Evolutionary conservation across 2,329 filamentous ascomycete genomes (phyloP).

Genomic region (Xylaria polymorpha): DNA sequence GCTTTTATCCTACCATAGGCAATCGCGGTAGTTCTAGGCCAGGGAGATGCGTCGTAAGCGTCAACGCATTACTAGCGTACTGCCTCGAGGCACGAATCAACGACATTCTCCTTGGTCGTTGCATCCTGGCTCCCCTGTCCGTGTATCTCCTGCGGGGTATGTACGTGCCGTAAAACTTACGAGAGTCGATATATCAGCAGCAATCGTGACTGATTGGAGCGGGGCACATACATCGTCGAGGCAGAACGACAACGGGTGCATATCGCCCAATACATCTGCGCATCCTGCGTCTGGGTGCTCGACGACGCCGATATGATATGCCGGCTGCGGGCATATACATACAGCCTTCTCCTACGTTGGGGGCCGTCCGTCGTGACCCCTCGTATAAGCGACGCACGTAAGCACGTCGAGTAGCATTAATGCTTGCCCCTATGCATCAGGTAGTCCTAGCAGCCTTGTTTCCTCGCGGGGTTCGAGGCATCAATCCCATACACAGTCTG

Average conservation of each 20-base stretch:
- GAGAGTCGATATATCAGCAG: conserved; percentile 21
- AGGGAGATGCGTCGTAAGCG: conserved; percentile 12
- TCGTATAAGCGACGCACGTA: conserved; percentile 1
- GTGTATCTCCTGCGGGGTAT: conserved; percentile 14
- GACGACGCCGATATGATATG: conserved; percentile 6
- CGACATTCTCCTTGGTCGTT: background rate
- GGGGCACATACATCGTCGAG: conserved; percentile 12
- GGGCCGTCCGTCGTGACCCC: conserved; percentile 19
- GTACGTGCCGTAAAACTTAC: conserved; percentile 10
- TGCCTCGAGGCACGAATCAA: conserved; percentile 20
- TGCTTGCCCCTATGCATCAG: background rate
- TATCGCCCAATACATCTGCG: conserved; percentile 13
- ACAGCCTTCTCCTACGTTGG: conserved; percentile 15
- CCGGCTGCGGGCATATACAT: conserved; percentile 12
- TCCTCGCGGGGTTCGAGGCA: conserved; percentile 5
- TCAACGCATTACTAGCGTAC: conserved; percentile 12
- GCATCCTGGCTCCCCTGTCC: conserved; percentile 1
- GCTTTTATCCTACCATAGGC: background rate
- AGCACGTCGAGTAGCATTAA: background rate
- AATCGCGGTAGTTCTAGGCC: background rate
- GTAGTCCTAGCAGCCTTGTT: conserved; percentile 10
- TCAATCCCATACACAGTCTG: background rate
- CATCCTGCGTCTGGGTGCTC: conserved; percentile 7
- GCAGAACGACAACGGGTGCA: conserved; percentile 1
- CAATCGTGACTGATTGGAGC: conserved; percentile 13